A percentile compares a stretch with the other conserved stretches of the same genome.
These are phyloP conservation scores for Ganoderma meredithae DNA, from an alignment of 1,284 basidiomycete genomes.

Conservation along the genomic window DNA sequence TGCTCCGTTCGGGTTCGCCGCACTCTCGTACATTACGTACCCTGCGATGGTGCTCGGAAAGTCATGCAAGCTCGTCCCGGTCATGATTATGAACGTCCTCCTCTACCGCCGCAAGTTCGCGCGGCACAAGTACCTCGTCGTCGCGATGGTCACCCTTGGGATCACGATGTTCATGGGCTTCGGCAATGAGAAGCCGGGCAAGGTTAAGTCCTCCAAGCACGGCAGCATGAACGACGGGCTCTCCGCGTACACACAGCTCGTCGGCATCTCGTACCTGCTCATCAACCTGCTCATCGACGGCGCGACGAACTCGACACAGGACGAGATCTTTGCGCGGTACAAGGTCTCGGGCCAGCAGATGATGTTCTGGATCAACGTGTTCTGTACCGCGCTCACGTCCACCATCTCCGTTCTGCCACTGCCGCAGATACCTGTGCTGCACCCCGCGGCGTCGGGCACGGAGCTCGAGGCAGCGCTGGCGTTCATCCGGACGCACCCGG, in stretches of 20 bases:
- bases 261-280: conserved; percentile 78
- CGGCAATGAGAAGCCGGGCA: conserved; percentile 64
- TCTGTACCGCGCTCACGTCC: conserved; percentile 77
- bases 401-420: conserved; percentile 74
- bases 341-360: conserved; percentile 94
- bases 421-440: conserved; percentile 79
- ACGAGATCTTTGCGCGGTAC: conserved; percentile 89
- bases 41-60: conserved; percentile 99
- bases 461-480: conserved; percentile 76
- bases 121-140: conserved; percentile 93
- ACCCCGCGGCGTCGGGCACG: conserved; percentile 60
- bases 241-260: conserved; percentile 58
- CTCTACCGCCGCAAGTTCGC: conserved; percentile 92
- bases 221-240: conserved; percentile 38
- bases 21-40: conserved; percentile 95
- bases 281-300: conserved; percentile 94
- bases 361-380: conserved; percentile 98
- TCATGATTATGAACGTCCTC: conserved; percentile 94
- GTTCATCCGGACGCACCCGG: conserved; percentile 85
- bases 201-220: conserved; percentile 45
- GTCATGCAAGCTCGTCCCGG: conserved; percentile 97
- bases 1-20: conserved; percentile 94
- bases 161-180: conserved; percentile 97
- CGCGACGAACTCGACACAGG: conserved; percentile 96
- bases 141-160: conserved; percentile 90